phyloP scores from a whole-genome alignment of 2,329 filamentous ascomycete species.

The Colletotrichum spinosum region DNA sequence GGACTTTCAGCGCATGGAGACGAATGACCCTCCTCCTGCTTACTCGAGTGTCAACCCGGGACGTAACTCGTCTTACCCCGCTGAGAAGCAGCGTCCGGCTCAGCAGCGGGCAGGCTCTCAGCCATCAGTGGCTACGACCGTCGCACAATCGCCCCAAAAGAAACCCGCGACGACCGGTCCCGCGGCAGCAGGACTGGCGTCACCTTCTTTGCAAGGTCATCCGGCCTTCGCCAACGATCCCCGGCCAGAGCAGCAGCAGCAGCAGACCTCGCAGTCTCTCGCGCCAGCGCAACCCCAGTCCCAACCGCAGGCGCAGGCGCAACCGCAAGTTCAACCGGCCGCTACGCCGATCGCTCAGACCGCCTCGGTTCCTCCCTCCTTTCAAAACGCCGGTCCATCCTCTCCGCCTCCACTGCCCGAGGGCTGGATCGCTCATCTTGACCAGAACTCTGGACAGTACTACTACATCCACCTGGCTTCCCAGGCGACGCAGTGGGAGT shows the following conservation, averaged over 20 bases:
- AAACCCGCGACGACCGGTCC: constrained; percentile 43
- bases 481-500: constrained; percentile 98
- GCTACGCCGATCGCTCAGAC: constrained; percentile 24
- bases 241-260: constrained; percentile 61
- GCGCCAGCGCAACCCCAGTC: constrained; percentile 2
- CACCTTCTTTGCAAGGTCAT: constrained; percentile 71
- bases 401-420: constrained; percentile 95
- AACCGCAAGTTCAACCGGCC: constrained; percentile 7
- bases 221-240: constrained; percentile 92
- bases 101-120: constrained; percentile 42
- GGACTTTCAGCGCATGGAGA: constrained; percentile 85
- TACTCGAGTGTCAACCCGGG: constrained; percentile 82
- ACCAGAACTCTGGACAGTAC: constrained; percentile 96
- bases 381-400: constrained; percentile 68
- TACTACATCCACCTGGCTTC: constrained; percentile 98
- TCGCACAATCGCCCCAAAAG: constrained; percentile 47
- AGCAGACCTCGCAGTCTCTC: constrained; percentile 40
- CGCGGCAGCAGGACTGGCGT: constrained; percentile 50
- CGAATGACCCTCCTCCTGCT: constrained; percentile 90
- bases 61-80: constrained; percentile 73
- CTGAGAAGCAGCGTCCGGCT: constrained; percentile 77
- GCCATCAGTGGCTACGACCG: constrained; percentile 43
- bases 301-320: constrained; percentile 5
- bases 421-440: constrained; percentile 97
- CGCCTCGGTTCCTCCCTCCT: constrained; percentile 55